Percentiles rank a stretch among this genome's conserved stretches.
Conservation (phyloP, 192 early-diverging fungal species). For the Geranomyces variabilis region DNA sequence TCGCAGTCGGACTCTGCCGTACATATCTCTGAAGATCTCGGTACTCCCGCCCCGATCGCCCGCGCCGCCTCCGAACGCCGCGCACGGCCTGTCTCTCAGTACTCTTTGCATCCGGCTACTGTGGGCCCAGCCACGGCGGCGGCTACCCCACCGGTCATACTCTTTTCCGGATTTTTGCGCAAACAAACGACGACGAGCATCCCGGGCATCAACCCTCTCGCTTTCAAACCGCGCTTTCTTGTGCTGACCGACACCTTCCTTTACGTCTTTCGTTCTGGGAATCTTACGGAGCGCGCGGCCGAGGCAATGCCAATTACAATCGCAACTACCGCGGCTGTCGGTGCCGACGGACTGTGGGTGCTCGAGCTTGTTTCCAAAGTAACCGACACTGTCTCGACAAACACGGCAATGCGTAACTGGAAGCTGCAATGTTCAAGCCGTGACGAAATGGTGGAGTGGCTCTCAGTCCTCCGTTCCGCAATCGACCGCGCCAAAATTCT, state of each 20-base stretch:
- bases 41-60: not conserved
- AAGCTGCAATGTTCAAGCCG: constrained; percentile 11
- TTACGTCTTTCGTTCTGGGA: constrained; percentile 17
- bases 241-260: not conserved
- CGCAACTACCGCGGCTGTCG: constrained; percentile 3
- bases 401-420: not conserved
- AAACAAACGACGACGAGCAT: not conserved
- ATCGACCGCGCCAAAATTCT: constrained; percentile 7
- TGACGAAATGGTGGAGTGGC: constrained; percentile 25
- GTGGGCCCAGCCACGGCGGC: not conserved
- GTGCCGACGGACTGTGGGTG: constrained; percentile 14
- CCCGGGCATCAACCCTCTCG: not conserved
- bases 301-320: constrained; percentile 12
- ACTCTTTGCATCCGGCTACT: not conserved
- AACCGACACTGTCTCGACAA: not conserved
- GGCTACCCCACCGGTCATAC: not conserved
- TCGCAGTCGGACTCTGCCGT: not conserved
- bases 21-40: not conserved
- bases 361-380: not conserved
- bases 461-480: constrained; percentile 14
- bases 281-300: not conserved
- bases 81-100: not conserved
- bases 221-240: constrained; percentile 14
- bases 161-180: constrained; percentile 11
- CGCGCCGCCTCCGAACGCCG: not conserved